Evolutionary conservation across 1,139 yeast species (phyloP), one percentile per base, ranked within the genome.

Genomic region (Yamadazyma dushanensis): DNA sequence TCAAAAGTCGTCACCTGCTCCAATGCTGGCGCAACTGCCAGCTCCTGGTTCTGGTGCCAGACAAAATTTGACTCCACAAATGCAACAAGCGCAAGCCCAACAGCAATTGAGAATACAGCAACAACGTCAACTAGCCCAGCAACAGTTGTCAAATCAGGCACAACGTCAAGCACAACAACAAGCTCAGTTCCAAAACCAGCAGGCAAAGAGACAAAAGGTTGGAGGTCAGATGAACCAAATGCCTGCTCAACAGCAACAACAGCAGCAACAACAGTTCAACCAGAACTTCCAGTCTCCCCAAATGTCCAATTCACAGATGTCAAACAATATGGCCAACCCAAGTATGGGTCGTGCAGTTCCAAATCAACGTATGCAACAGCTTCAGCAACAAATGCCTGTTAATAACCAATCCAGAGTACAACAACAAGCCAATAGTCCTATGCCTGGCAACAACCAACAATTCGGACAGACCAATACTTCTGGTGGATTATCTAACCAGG

Each of bases 381-480:
- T 47, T 17, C 68, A 35, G 59, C 66, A 31, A 57, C 63, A 44
- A 39, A 42, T 47, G 41, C 50, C 48, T 1, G 34, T 42, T 24
- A 18, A 59, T 57, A 11, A 60, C 57, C 38, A 31, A 26, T 16
- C 16, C 16, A 22, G 25, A 28, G 22, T 34, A 28, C 13, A 13
- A 8, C 25, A 32, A 28, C 30, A 19, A 19, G 26, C 15, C 34
- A 23, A 16, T 26, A 21, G 19, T 20, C 34, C 20, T 13, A 29
- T 14, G 23, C 22, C 19, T n/a, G n/a, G n/a, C 14, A 27, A 31
- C 29, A 24, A 16, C 34, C 25, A 16, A 9, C 24, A 21, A 21
- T 21, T 25, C n/a, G 16, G 18, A 4, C 21, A 27, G 18, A 27
- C n/a, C n/a, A n/a, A n/a, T n/a, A n/a, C n/a, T n/a, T 27, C 34